Conservation (phyloP, 2,329 filamentous ascomycete species). For the Phoma sp. region DNA sequence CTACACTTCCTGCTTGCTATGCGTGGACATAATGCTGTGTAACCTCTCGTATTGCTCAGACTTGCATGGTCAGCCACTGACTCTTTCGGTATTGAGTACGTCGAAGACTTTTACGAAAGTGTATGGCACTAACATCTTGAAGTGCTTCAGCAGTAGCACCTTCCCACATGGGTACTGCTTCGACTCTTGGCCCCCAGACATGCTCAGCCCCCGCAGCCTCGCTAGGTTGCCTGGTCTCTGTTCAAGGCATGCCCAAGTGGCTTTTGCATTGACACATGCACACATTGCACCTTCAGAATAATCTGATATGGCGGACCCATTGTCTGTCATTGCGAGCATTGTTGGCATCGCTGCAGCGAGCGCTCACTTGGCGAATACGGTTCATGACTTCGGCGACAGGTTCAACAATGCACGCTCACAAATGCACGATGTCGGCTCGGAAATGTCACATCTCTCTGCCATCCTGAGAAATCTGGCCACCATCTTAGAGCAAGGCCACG, state of each 20-base stretch:
- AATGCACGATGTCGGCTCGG: not conserved
- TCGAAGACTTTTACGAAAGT: too few relatives aligned
- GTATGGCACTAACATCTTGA: too few relatives aligned
- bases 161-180: not conserved
- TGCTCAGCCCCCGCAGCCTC: not conserved
- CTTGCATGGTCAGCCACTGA: too few relatives aligned
- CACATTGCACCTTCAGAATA: too few relatives aligned
- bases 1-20: too few relatives aligned
- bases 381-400: conserved; percentile 4
- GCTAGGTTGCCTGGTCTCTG: not conserved
- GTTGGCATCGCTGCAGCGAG: conserved; percentile 4
- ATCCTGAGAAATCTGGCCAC: conserved; percentile 2
- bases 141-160: not conserved
- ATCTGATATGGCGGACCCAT: not conserved
- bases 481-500: conserved; percentile 1
- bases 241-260: not conserved
- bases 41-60: too few relatives aligned
- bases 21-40: too few relatives aligned
- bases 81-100: too few relatives aligned
- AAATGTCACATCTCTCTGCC: not conserved
- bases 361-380: conserved; percentile 5
- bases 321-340: conserved; percentile 2
- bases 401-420: not conserved
- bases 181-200: not conserved
- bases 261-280: not conserved